Conservation (phyloP, 2,329 filamentous ascomycete genomes). For the Monosporascus sp. region DNA sequence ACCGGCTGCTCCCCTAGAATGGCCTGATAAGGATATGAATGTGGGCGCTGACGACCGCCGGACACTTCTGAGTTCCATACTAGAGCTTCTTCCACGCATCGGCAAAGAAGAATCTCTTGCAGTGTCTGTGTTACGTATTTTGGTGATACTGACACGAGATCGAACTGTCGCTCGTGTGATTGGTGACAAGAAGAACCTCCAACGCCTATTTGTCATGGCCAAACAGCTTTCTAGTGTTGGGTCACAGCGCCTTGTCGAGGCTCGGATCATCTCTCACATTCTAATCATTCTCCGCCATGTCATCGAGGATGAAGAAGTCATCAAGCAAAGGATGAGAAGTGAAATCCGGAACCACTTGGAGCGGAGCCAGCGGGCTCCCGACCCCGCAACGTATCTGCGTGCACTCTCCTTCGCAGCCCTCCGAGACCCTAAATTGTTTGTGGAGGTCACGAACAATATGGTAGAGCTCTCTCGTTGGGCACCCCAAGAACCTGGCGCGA, state of each 20-base stretch:
- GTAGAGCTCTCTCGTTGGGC: conserved; percentile 65
- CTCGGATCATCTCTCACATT: conserved; percentile 54
- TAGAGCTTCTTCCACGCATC: conserved; percentile 78
- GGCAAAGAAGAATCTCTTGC: conserved; percentile 84
- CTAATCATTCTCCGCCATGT: conserved; percentile 88
- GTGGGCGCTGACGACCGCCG: conserved; percentile 61
- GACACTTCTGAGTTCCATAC: conserved; percentile 69
- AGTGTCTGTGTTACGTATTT: conserved; percentile 72
- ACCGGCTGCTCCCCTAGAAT: conserved; percentile 46
- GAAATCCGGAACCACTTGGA: conserved; percentile 81
- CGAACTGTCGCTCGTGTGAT: conserved; percentile 69
- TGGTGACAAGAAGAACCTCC: conserved; percentile 83
- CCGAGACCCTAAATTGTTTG: conserved; percentile 77
- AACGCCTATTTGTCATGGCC: conserved; percentile 88
- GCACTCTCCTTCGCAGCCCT: conserved; percentile 74
- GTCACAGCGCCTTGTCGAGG: conserved; percentile 63
- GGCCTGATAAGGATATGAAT: conserved; percentile 55
- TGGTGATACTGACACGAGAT: conserved; percentile 82
- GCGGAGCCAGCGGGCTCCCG: conserved; percentile 51
- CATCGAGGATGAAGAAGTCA: conserved; percentile 85
- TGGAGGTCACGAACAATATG: conserved; percentile 81
- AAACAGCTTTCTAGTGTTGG: conserved; percentile 82
- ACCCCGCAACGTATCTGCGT: conserved; percentile 69
- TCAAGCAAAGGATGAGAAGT: conserved; percentile 85
- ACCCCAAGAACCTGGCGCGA: conserved; percentile 24